phyloP scores from a whole-genome alignment of 2,329 filamentous ascomycete genomes.

The Epichloe sibirici region DNA sequence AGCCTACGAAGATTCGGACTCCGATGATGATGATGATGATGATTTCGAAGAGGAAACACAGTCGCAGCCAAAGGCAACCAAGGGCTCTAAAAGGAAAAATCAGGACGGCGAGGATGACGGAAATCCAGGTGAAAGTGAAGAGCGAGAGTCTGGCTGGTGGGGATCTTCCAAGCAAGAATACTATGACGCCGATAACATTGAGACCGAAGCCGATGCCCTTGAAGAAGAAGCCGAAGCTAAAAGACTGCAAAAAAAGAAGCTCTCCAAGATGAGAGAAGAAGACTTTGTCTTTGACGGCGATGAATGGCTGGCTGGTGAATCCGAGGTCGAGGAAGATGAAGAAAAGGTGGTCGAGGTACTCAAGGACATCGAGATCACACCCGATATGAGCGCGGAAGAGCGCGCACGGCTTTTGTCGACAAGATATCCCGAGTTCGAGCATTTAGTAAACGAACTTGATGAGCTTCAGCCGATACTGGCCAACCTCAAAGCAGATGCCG shows the following conservation, averaged over 20 bases:
- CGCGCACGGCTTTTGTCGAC: constrained; percentile 61
- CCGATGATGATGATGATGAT: constrained; percentile 27
- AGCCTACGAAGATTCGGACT: constrained; percentile 33
- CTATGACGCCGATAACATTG: constrained; percentile 71
- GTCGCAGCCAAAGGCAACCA: constrained; percentile 5
- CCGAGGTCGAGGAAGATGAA: constrained; percentile 35
- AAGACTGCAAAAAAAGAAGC: constrained; percentile 78
- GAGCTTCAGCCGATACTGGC: constrained; percentile 56
- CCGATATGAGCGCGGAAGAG: constrained; percentile 66
- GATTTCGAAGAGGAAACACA: constrained; percentile 18
- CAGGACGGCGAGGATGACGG: constrained; percentile 38
- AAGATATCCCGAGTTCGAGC: constrained; percentile 86
- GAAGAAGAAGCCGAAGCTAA: constrained; percentile 89
- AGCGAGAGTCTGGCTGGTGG: constrained; percentile 62
- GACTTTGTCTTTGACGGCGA: constrained; percentile 90
- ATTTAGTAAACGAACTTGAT: constrained; percentile 67
- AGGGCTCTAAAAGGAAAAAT: constrained; percentile 20
- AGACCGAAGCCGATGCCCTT: constrained; percentile 57
- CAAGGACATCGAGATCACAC: constrained; percentile 68
- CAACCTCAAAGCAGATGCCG: constrained; percentile 44
- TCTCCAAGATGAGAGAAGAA: constrained; percentile 76
- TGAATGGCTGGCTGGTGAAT: constrained; percentile 60
- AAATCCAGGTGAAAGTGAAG: constrained; percentile 37
- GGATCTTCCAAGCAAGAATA: constrained; percentile 81
- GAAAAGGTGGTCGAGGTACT: constrained; percentile 76